These are phyloP conservation scores for Gnaphalium uliginosum DNA, from an alignment of 129 eudicot species.

Conservation along the genomic window DNA sequence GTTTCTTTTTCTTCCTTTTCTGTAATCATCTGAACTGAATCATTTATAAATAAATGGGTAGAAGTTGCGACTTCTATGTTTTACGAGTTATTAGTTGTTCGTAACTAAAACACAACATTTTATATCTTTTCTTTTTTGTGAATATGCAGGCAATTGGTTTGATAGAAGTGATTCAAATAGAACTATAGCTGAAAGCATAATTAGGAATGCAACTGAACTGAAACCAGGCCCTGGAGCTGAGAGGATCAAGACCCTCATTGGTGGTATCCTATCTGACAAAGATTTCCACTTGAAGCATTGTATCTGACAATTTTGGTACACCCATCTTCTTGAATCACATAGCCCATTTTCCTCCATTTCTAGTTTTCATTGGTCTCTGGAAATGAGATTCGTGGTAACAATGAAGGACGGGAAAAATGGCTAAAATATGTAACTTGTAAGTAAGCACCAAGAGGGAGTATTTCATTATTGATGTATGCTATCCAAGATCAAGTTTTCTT, in stretches of 20 bases:
- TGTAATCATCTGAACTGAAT: background rate
- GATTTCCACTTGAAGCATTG: slow-evolving; percentile 67
- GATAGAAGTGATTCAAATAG: slow-evolving; percentile 42
- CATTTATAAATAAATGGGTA: background rate
- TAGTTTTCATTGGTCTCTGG: background rate
- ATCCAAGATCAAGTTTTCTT: slow-evolving; percentile 34
- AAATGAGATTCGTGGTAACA: slow-evolving; percentile 1
- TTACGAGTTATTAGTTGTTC: background rate
- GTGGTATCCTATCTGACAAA: slow-evolving; percentile 57
- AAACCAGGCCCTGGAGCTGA: slow-evolving; percentile 81
- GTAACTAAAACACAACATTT: background rate
- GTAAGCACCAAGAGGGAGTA: slow-evolving; percentile 26
- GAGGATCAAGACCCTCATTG: slow-evolving; percentile 58
- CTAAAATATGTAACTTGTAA: slow-evolving; percentile 19
- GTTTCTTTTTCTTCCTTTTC: no score
- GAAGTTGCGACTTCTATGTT: background rate
- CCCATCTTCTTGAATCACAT: slow-evolving; percentile 9
- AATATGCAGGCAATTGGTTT: slow-evolving; percentile 61
- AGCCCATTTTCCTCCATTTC: slow-evolving; percentile 15
- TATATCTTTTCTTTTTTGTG: background rate
- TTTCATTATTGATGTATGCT: slow-evolving; percentile 18
- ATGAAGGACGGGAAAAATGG: slow-evolving; percentile 22
- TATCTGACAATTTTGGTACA: slow-evolving; percentile 27
- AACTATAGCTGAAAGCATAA: slow-evolving; percentile 24
- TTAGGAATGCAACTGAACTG: slow-evolving; percentile 46